phyloP scores from a whole-genome alignment of 192 early-diverging fungal genomes.

The Backusella westeae region DNA sequence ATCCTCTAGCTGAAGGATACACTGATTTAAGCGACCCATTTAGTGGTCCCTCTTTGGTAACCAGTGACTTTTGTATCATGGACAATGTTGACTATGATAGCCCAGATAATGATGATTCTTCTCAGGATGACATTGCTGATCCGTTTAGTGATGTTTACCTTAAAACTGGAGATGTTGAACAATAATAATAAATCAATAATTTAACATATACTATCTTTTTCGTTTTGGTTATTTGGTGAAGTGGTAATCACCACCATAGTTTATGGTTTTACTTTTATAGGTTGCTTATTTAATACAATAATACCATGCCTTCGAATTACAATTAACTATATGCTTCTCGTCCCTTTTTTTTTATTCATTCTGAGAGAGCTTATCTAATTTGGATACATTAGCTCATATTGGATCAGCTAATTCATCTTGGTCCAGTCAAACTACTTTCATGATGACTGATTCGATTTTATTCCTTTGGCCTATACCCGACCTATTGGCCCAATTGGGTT shows the following conservation, averaged over 20 bases:
- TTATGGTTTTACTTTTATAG: not conserved
- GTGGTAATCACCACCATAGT: not conserved
- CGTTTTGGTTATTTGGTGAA: not conserved
- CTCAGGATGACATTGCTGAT: not conserved
- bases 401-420: no score
- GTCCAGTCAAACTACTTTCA: no score
- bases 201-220: not conserved
- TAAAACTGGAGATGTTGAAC: not conserved
- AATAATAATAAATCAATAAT: not conserved
- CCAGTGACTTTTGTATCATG: not conserved
- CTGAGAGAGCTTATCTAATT: not conserved
- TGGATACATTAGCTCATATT: not conserved
- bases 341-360: not conserved
- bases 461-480: no score
- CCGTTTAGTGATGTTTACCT: not conserved
- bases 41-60: not conserved
- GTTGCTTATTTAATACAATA: not conserved
- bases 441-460: no score
- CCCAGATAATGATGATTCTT: not conserved
- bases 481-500: no score
- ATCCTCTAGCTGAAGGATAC: not conserved
- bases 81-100: not conserved
- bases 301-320: no score
- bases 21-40: not conserved
- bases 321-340: no score